Evolutionary conservation across 2,329 filamentous ascomycete genomes (phyloP), one percentile per base, ranked within the genome.

Genomic region (Fusarium nematophilum): DNA sequence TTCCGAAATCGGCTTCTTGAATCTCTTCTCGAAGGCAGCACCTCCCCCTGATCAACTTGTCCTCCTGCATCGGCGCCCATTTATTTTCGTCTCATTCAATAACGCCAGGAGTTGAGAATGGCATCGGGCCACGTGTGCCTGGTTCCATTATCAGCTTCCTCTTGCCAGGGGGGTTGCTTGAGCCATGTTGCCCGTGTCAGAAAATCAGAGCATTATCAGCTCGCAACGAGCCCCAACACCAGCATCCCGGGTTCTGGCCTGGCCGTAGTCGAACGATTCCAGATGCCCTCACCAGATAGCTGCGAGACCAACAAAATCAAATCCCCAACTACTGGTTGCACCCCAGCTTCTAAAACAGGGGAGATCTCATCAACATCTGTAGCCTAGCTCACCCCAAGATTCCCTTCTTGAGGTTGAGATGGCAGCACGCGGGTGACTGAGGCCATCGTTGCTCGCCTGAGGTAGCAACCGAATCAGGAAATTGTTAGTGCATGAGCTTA

Each of bases 161-260:
- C 33, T 27, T n/a, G 26, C 17, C 14, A 37, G 31, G 42, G 40
- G 36, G 31, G 39, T 46, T 25, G 9, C 42, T 40, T 57, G 52
- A 31, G 47, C 40, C 46, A 42, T 38, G 21, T 13, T 25, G 17
- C 18, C 34, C 21, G 21, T 21, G 33, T 39, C 36, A 26, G 17
- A 64, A 63, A 49, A 65, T 67, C 66, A 57, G 59, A 66, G 62
- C 66, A 67, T 67, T 27, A 21, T 31, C 26, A 34, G 44, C 26
- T 26, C 36, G 40, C 51, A 27, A 38, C 33, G 30, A 21, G 21
- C 60, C 53, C 51, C 60, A 60, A 57, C 53, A 25, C 38, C 45
- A 34, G 34, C 42, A 53, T 58, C 53, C 49, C 37, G 23, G 21
- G 42, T 33, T 40, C 44, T 40, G 30, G 21, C 30, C 14, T 39